Evolutionary conservation across 805 yeast genomes (phyloP).

Genomic region (Ogataea ramenticola): DNA sequence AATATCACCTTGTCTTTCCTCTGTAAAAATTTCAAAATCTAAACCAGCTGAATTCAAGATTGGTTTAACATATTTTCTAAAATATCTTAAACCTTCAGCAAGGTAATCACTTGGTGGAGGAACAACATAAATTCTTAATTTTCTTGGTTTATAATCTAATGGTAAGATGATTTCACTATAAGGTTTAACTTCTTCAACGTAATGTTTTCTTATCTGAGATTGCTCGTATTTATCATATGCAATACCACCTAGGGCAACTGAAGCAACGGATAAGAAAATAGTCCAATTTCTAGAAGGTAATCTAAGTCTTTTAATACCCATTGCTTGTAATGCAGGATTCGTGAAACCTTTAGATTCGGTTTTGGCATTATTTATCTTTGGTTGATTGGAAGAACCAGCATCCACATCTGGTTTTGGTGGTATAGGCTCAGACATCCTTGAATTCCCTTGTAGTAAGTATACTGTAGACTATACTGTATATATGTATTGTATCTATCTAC

Average conservation of each 20-base stretch:
- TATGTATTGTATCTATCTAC: too few relatives aligned
- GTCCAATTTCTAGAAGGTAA: constrained; percentile 92
- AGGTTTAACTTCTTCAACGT: constrained; percentile 42
- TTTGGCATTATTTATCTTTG: background rate
- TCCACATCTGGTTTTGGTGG: background rate
- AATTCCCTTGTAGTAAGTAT: too few relatives aligned
- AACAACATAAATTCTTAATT: constrained; percentile 74
- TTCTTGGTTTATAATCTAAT: constrained; percentile 56
- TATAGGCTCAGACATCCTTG: background rate
- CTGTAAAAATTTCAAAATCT: constrained; percentile 73
- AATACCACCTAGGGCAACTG: constrained; percentile 64
- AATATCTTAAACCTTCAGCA: constrained; percentile 63
- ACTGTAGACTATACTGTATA: too few relatives aligned
- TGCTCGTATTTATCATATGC: constrained; percentile 76
- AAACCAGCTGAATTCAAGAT: constrained; percentile 75
- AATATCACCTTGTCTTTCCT: constrained; percentile 83
- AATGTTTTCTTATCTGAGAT: constrained; percentile 51
- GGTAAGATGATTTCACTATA: constrained; percentile 35
- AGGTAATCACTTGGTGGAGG: constrained; percentile 96
- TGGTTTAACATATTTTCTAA: constrained; percentile 80
- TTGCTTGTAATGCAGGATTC: constrained; percentile 75
- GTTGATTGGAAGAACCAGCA: too few relatives aligned
- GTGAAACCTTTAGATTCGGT: constrained; percentile 32
- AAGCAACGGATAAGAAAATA: constrained; percentile 73
- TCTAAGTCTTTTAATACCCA: constrained; percentile 75